These are phyloP conservation scores for Fusarium brevicatenulatum DNA, from an alignment of 2,329 filamentous ascomycete species.

Conservation along the genomic window DNA sequence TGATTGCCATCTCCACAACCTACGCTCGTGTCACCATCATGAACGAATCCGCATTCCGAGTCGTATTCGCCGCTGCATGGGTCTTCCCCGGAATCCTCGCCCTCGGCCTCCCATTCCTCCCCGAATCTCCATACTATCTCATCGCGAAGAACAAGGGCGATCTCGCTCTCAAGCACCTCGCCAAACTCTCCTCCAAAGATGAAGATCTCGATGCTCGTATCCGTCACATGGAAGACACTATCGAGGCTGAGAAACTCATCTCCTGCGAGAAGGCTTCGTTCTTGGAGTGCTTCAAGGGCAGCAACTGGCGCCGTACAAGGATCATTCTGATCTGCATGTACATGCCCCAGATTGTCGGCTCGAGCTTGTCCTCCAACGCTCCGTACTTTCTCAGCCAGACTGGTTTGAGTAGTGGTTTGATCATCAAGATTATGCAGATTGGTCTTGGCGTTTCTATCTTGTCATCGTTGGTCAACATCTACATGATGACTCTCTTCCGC, in stretches of 20 bases:
- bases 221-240: not conserved
- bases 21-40: not conserved
- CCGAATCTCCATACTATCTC: constrained; percentile 20
- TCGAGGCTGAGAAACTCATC: not conserved
- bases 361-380: constrained; percentile 8
- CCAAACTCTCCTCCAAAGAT: not conserved
- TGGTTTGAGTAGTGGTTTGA: not conserved
- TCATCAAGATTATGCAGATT: constrained; percentile 12
- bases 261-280: constrained; percentile 9
- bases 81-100: constrained; percentile 11
- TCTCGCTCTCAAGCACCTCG: not conserved
- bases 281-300: constrained; percentile 11
- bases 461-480: constrained; percentile 9
- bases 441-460: constrained; percentile 8
- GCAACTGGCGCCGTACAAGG: constrained; percentile 18
- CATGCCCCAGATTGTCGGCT: constrained; percentile 13
- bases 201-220: constrained; percentile 1
- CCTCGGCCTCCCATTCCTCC: constrained; percentile 18
- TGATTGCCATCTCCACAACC: not conserved
- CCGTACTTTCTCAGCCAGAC: constrained; percentile 8
- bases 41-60: constrained; percentile 10
- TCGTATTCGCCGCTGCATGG: constrained; percentile 10
- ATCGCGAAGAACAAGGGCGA: constrained; percentile 12
- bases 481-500: constrained; percentile 18
- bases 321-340: constrained; percentile 24